phyloP scores from a whole-genome alignment of 352 stramenopile genomes.

The Pythium rhizo-oryzae region DNA sequence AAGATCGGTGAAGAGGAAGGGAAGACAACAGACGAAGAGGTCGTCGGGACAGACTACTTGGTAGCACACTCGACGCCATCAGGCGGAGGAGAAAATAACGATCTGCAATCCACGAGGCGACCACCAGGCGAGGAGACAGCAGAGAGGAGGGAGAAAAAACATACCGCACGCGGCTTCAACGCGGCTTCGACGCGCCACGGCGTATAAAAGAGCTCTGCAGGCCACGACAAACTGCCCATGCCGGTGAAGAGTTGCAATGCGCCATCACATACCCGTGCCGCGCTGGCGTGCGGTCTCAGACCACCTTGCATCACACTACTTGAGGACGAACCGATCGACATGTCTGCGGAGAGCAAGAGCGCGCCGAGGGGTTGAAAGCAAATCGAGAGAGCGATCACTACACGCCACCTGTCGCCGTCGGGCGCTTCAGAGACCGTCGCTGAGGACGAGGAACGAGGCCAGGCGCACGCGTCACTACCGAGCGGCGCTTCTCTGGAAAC shows the following conservation, averaged over 20 bases:
- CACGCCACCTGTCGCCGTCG: too few species aligned
- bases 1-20: neutral
- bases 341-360: slow-evolving; percentile 1
- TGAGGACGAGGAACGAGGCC: too few species aligned
- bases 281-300: neutral
- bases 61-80: neutral
- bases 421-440: too few species aligned
- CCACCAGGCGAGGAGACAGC: neutral
- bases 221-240: slow-evolving; percentile 1
- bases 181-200: too few species aligned
- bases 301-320: slow-evolving; percentile 1
- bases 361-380: too few species aligned
- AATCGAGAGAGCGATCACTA: too few species aligned
- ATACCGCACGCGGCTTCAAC: neutral
- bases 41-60: neutral
- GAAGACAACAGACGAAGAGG: neutral
- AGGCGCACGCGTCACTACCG: too few species aligned
- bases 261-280: slow-evolving; percentile 7
- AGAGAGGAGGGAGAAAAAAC: neutral
- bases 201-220: neutral
- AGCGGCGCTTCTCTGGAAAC: too few species aligned
- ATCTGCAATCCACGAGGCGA: neutral
- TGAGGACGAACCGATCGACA: neutral
- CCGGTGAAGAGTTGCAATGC: neutral
- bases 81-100: neutral